Evolutionary conservation across 2,329 filamentous ascomycete species (phyloP).

Genomic region (Ceratocystis diversiconidia): DNA sequence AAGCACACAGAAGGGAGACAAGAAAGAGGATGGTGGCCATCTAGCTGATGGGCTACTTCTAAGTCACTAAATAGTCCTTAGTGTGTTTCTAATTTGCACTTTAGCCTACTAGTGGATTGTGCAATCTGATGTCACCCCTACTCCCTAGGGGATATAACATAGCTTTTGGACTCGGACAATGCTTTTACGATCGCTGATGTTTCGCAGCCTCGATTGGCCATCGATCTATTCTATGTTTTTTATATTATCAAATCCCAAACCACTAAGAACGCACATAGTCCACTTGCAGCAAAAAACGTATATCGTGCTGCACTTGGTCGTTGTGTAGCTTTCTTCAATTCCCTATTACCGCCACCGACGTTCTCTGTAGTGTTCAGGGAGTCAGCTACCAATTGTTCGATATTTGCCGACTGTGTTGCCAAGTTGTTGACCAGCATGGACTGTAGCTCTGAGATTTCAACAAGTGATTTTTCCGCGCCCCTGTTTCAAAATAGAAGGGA

Average conservation of each 20-base stretch:
- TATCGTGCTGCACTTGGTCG: conserved; percentile 58
- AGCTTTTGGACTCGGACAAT: too few species aligned
- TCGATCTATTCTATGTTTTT: conserved; percentile 3
- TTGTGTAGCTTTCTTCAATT: conserved; percentile 71
- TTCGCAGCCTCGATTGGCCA: background rate
- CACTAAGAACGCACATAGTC: conserved; percentile 59
- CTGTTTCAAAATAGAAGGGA: conserved; percentile 31
- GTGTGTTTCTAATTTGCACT: too few species aligned
- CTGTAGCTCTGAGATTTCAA: conserved; percentile 88
- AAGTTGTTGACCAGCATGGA: conserved; percentile 78
- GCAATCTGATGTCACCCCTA: too few species aligned
- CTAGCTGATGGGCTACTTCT: too few species aligned
- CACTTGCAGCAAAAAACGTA: conserved; percentile 68
- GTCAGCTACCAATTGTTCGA: conserved; percentile 76
- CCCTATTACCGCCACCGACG: conserved; percentile 75
- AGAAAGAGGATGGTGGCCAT: too few species aligned
- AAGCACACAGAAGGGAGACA: too few species aligned
- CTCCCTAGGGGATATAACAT: too few species aligned
- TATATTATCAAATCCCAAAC: conserved; percentile 60
- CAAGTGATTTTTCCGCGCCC: conserved; percentile 73
- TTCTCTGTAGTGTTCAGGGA: conserved; percentile 72
- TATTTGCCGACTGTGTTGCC: conserved; percentile 71
- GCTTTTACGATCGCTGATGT: too few species aligned
- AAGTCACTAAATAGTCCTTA: too few species aligned
- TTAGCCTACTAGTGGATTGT: too few species aligned